Evolutionary conservation across 148 eudicot species (phyloP), one percentile per base, ranked within the genome.

Genomic region (Rhododendron ovatum): DNA sequence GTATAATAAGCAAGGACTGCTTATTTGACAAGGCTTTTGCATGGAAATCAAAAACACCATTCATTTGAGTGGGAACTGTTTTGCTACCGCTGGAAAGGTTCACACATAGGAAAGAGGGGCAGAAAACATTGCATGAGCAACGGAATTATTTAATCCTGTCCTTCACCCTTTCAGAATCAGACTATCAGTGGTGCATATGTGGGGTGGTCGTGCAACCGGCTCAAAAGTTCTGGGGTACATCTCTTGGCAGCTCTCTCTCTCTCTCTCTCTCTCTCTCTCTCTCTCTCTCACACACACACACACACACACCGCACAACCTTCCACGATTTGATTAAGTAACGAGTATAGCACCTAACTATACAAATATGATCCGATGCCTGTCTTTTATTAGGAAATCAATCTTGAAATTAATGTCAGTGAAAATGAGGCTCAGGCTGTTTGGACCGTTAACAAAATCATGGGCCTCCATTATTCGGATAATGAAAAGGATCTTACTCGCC

Each of bases 11-110:
- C 81, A 83, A 86, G 82, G 90, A 88, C 88, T 88, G 88, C 61
- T 86, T 80, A 86, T 55, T 86, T 85, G 90, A 84, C 90, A 86
- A 88, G 87, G 17, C 39, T 78, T 65, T 85, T 88, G 90, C 90
- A 88, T 85, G 86, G 87, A 84, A 80, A 69, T 22, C 86, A 65
- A 65, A 41, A 84, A 87, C 84, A 87, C 86, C 69, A 65, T 65
- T 61, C n/a, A 7, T 24, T 61, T 24, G 26, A 22, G 26, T 61
- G 69, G 69, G 69, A 61, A 24, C 9, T 61, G 28, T 22, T 57
- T 57, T 57, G 63, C 63, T 57, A 57, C 24, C 7, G 67, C 26
- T 59, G 26, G 69, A 61, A 61, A 61, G 3, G 26, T 9, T 61
- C 11, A 24, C 69, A 61, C 69, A 61, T 61, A 7, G 26, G 69